Base-by-base conservation (phyloP, 2,329 filamentous ascomycete species). In the Xylariales sp. region DNA sequence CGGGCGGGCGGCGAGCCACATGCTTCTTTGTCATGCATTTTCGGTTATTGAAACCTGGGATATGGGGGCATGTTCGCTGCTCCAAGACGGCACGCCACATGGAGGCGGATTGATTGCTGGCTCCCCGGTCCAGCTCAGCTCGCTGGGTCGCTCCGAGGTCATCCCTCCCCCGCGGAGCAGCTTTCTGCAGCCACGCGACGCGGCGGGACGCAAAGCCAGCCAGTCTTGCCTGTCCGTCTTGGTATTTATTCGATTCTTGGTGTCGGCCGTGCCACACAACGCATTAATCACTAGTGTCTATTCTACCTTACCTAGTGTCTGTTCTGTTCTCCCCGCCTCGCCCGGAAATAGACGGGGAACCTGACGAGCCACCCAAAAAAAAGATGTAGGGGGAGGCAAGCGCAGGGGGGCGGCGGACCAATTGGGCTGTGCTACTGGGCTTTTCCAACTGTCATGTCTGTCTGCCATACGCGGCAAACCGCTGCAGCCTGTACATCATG, bases 231-330 rank as follows among this genome's bases (percentile, higher is more conserved):
- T 23, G 23, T 23, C 23, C 23, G 23, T 41, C 41, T 57, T 30
- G 23, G 32, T 63, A 48, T 62, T 30, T n/a, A 55, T 63, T 50
- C 63, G 48, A 39, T 67, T 49, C 43, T 62, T 57, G 45, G 41
- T 65, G 8, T 53, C 64, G 54, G 43, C 56, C 53, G 58, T 65
- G 65, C 54, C 67, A 65, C 62, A 61, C 57, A 65, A 60, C 60
- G 53, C 57, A 65, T 68, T 73, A 73, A 73, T 74, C 72, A 63
- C 68, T 71, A 70, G 69, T 74, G 70, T 74, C 70, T 74, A 73
- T 64, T 43, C n/a, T 23, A 56, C 50, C 23, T 46, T 48, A 52
- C 69, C 64, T 71, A 66, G 66, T 68, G 69, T 71, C 65, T 56
- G 39, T 67, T 67, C 32, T 67, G 63, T 72, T 62, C 63, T 69